Percentiles rank a stretch among this genome's conserved stretches.
phyloP scores from a whole-genome alignment of 768 basidiomycete species.

The Pilatotrama ljubarskyi region DNA sequence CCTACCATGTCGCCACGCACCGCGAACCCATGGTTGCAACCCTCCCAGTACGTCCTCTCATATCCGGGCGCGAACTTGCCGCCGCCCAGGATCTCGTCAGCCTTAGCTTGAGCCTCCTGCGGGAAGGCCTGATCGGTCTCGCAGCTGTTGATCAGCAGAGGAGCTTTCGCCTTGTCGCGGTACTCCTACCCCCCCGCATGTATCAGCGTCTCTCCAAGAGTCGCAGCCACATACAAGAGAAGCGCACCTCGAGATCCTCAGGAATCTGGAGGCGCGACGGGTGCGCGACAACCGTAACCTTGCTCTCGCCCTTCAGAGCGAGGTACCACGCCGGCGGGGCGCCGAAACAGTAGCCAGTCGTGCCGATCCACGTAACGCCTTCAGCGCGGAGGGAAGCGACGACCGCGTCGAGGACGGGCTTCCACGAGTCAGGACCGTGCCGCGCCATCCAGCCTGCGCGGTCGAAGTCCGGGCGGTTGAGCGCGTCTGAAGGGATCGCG shows the following conservation, averaged over 20 bases:
- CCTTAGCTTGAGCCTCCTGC: constrained; percentile 31
- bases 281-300: constrained; percentile 45
- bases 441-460: constrained; percentile 35
- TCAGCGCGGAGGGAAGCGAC: constrained; percentile 38
- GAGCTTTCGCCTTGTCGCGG: constrained; percentile 34
- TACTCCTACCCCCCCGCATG: constrained; percentile 32
- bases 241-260: constrained; percentile 38
- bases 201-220: background rate
- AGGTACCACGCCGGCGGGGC: constrained; percentile 48
- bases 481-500: constrained; percentile 13
- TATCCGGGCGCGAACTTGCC: constrained; percentile 41
- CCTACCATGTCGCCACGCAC: constrained; percentile 40
- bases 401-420: constrained; percentile 39
- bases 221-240: background rate
- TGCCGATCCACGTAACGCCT: constrained; percentile 41
- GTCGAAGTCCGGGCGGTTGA: constrained; percentile 28
- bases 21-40: constrained; percentile 36
- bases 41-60: constrained; percentile 33
- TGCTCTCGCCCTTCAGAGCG: constrained; percentile 41
- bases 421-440: constrained; percentile 36
- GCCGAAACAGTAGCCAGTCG: constrained; percentile 46
- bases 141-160: constrained; percentile 46
- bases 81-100: constrained; percentile 41
- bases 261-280: constrained; percentile 45
- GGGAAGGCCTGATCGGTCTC: constrained; percentile 38